phyloP scores from a whole-genome alignment of 208 protist genomes.

The Tetramitus jugosus region DNA sequence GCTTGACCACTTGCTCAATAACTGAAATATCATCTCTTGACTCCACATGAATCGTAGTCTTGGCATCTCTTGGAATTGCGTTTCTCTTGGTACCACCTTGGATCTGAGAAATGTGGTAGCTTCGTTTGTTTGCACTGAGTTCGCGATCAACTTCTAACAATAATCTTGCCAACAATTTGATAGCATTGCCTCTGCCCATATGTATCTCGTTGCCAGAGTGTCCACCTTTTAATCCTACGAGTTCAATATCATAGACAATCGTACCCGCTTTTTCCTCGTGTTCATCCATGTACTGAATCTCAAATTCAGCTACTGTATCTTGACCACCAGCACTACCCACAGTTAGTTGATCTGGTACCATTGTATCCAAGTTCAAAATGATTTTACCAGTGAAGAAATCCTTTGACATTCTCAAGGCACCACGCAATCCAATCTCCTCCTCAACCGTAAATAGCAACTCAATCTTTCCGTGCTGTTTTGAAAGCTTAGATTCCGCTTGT shows the following conservation, averaged over 20 bases:
- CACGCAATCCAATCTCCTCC: background rate
- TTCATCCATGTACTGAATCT: too few relatives aligned
- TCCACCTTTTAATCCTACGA: conserved; percentile 22
- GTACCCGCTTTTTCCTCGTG: background rate
- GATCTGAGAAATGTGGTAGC: background rate
- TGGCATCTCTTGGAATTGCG: conserved; percentile 7
- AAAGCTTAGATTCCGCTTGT: too few relatives aligned
- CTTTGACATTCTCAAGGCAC: background rate
- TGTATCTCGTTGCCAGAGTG: conserved; percentile 35
- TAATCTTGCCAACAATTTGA: conserved; percentile 22
- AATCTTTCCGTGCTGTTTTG: background rate
- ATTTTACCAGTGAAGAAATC: background rate
- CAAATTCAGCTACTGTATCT: background rate
- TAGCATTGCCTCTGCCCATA: conserved; percentile 26
- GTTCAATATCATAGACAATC: background rate
- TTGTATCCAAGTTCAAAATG: background rate
- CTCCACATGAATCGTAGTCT: background rate
- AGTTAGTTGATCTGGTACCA: background rate
- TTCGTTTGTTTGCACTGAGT: background rate
- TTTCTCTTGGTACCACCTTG: conserved; percentile 8
- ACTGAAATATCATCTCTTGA: too few relatives aligned
- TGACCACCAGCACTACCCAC: background rate
- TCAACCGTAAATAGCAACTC: conserved; percentile 8
- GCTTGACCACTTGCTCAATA: too few relatives aligned
- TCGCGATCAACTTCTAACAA: background rate